Evolutionary conservation across 192 early-diverging fungal genomes (phyloP).

Genomic region (Chytriomyces confervae): DNA sequence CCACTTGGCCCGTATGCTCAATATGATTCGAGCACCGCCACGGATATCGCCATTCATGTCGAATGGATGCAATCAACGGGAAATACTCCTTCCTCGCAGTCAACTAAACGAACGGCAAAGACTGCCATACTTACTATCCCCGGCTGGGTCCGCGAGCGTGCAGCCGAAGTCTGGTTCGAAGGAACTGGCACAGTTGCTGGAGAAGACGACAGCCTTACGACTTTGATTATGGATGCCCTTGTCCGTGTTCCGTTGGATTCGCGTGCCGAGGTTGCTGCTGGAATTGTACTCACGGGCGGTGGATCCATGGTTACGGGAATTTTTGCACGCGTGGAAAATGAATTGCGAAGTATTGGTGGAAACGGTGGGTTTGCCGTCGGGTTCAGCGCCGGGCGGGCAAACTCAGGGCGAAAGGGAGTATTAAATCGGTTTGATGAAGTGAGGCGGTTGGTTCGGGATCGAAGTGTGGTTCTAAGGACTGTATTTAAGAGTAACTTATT

Average conservation of each 20-base stretch:
- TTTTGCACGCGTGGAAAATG: conserved; percentile 61
- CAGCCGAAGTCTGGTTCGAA: conserved; percentile 78
- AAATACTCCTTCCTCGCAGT: not conserved
- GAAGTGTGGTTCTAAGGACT: conserved; percentile 29
- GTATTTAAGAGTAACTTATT: conserved; percentile 75
- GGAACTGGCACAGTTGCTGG: conserved; percentile 44
- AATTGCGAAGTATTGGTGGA: conserved; percentile 62
- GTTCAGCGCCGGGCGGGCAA: conserved; percentile 28
- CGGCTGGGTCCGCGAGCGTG: conserved; percentile 84
- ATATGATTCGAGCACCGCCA: conserved; percentile 13
- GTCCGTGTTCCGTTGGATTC: conserved; percentile 71
- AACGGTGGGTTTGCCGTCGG: conserved; percentile 50
- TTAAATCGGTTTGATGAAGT: conserved; percentile 62
- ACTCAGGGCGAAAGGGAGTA: conserved; percentile 47
- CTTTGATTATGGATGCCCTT: conserved; percentile 62
- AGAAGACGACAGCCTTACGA: conserved; percentile 66
- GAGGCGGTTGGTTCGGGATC: conserved; percentile 29
- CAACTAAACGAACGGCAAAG: not conserved
- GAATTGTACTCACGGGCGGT: conserved; percentile 78
- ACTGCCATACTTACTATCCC: conserved; percentile 58
- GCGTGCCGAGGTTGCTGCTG: conserved; percentile 66
- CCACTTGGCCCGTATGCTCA: conserved; percentile 26
- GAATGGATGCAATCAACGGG: not conserved
- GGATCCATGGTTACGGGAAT: conserved; percentile 79
- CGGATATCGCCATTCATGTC: not conserved